phyloP scores from a whole-genome alignment of 1,139 yeast genomes.

The Pichia inconspicua region DNA sequence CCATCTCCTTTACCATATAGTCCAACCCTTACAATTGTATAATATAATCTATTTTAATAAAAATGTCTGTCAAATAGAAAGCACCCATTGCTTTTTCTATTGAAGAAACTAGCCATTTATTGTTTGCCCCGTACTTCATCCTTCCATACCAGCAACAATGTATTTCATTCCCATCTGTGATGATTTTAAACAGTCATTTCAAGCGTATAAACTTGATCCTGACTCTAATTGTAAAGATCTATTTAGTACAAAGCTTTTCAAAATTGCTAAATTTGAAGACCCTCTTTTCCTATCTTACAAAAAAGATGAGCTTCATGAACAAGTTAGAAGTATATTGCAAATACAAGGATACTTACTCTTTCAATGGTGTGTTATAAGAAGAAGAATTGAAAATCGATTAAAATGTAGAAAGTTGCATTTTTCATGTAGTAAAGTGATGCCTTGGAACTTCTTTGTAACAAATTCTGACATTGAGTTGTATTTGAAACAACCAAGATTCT shows the following conservation, averaged over 20 bases:
- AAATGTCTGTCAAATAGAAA: no score
- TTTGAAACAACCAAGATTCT: conserved; percentile 1
- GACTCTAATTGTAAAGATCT: background rate
- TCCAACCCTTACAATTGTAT: background rate
- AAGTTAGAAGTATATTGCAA: background rate
- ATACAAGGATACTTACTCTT: conserved; percentile 1
- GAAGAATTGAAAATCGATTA: conserved; percentile 1
- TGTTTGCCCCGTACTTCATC: background rate
- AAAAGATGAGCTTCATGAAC: background rate
- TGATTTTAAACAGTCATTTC: background rate
- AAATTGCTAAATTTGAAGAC: background rate
- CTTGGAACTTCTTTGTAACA: conserved; percentile 5
- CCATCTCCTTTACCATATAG: no score
- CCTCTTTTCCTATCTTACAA: background rate
- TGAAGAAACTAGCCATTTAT: background rate
- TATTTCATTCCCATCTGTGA: conserved; percentile 7
- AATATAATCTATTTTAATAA: no score
- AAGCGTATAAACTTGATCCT: background rate
- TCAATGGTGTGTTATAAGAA: conserved; percentile 4
- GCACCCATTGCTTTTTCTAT: no score
- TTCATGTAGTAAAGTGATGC: conserved; percentile 2
- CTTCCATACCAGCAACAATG: background rate
- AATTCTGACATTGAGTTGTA: conserved; percentile 1
- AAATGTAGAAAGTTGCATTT: conserved; percentile 1
- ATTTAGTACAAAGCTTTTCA: background rate